Conservation (phyloP, 2,329 filamentous ascomycete genomes). For the Xylariomycetidae sp. region DNA sequence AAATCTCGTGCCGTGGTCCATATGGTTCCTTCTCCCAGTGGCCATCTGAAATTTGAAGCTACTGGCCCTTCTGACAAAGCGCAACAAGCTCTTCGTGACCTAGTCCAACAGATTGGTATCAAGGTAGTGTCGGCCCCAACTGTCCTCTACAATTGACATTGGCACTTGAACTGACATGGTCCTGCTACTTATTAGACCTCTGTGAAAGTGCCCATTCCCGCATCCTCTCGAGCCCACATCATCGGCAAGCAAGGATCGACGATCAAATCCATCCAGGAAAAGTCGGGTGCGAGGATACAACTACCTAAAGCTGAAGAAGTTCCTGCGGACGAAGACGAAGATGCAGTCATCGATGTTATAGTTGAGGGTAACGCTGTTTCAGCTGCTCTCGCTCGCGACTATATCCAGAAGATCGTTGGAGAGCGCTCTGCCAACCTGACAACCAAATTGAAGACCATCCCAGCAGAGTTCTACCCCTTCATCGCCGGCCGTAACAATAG, state of each 20-base stretch:
- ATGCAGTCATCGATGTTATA: constrained; percentile 76
- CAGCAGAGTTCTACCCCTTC: constrained; percentile 92
- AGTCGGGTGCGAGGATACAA: constrained; percentile 85
- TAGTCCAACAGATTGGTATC: constrained; percentile 80
- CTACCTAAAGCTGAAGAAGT: constrained; percentile 75
- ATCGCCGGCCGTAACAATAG: constrained; percentile 76
- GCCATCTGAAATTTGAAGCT: constrained; percentile 76
- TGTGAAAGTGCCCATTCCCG: constrained; percentile 76
- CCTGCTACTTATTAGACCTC: constrained; percentile 32
- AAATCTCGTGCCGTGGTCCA: constrained; percentile 83
- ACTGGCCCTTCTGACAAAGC: constrained; percentile 79
- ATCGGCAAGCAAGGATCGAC: constrained; percentile 89
- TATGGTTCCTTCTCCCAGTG: constrained; percentile 67
- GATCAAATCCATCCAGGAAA: constrained; percentile 85
- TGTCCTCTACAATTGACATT: too few relatives aligned
- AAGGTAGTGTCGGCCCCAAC: constrained; percentile 57
- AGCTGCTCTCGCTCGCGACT: constrained; percentile 74
- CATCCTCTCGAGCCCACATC: constrained; percentile 79
- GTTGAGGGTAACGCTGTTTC: constrained; percentile 91
- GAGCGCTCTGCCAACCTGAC: constrained; percentile 80
- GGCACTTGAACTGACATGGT: constrained; percentile 3
- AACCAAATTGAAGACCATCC: constrained; percentile 76
- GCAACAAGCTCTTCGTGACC: constrained; percentile 82
- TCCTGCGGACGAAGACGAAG: constrained; percentile 65
- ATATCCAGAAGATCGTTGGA: constrained; percentile 82